Conservation (phyloP, 495 filamentous ascomycete species). For the Symbiotaphrina buchneri region DNA sequence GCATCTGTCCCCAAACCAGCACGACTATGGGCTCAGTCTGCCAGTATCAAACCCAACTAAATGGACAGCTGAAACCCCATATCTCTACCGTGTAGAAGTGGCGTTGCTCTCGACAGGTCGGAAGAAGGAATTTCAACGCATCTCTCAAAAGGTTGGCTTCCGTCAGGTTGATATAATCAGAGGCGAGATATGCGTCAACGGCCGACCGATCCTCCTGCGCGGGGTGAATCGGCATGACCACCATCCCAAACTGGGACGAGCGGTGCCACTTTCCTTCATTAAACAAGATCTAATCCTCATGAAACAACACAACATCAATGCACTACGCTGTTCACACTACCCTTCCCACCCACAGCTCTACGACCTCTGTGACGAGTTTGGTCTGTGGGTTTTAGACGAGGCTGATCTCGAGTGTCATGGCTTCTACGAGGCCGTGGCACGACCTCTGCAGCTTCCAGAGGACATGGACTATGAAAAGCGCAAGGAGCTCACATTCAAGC, state of each 20-base stretch:
- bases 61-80: conserved; percentile 5
- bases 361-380: conserved; percentile 42
- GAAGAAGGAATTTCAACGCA: conserved; percentile 12
- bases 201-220: conserved; percentile 26
- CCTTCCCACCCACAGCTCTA: conserved; percentile 32
- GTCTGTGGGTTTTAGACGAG: conserved; percentile 50
- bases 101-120: conserved; percentile 4
- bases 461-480: conserved; percentile 27
- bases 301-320: conserved; percentile 46
- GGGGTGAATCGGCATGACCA: conserved; percentile 46
- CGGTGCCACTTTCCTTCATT: conserved; percentile 33
- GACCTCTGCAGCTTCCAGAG: conserved; percentile 20
- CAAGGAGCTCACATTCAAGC: conserved; percentile 24
- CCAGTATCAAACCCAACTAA: background rate
- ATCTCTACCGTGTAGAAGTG: conserved; percentile 4
- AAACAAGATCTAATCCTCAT: conserved; percentile 34
- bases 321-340: conserved; percentile 37
- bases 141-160: conserved; percentile 33
- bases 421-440: conserved; percentile 27
- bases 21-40: conserved; percentile 19
- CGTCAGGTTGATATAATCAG: conserved; percentile 31
- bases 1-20: conserved; percentile 37
- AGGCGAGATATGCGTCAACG: conserved; percentile 35
- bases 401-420: conserved; percentile 52
- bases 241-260: conserved; percentile 31